Evolutionary conservation across 495 filamentous ascomycete genomes (phyloP).

Genomic region (Sabuloglossum arenarium): DNA sequence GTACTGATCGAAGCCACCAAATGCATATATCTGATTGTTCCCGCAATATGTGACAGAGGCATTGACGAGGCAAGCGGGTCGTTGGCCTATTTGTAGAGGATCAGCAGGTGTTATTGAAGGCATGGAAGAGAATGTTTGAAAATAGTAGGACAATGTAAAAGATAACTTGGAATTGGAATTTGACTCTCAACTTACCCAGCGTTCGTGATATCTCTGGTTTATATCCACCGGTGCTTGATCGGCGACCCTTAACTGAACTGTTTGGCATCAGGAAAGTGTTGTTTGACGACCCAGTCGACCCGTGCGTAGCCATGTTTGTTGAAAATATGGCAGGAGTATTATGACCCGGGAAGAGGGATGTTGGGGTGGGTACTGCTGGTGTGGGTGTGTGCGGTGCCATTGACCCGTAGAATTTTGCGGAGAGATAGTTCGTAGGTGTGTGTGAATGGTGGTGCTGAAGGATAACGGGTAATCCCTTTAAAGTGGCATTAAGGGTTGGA

Average conservation of each 20-base stretch:
- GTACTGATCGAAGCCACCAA: conserved; percentile 97
- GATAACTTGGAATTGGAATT: neutral
- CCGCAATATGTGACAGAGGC: conserved; percentile 94
- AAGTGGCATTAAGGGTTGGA: neutral
- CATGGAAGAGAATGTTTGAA: conserved; percentile 4
- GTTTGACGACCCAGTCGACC: conserved; percentile 24
- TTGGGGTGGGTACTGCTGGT: neutral
- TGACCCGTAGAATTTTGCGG: neutral
- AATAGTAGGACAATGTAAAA: neutral
- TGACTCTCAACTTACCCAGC: neutral
- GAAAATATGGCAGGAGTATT: neutral
- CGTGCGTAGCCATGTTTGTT: conserved; percentile 19
- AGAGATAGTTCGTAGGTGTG: neutral
- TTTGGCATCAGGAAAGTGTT: conserved; percentile 74
- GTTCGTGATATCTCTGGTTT: conserved; percentile 62
- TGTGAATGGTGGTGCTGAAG: neutral
- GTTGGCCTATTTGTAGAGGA: conserved; percentile 36
- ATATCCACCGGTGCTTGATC: conserved; percentile 43
- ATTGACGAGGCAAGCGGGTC: conserved; percentile 89
- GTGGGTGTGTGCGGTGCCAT: neutral
- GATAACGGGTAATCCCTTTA: neutral
- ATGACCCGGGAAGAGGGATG: neutral
- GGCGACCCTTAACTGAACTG: conserved; percentile 43
- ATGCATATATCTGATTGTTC: conserved; percentile 90
- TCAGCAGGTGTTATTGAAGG: neutral